Evolutionary conservation across 164 flowering plant genomes (phyloP), one percentile per base, ranked within the genome.

Genomic region (Cinnamomum chago): DNA sequence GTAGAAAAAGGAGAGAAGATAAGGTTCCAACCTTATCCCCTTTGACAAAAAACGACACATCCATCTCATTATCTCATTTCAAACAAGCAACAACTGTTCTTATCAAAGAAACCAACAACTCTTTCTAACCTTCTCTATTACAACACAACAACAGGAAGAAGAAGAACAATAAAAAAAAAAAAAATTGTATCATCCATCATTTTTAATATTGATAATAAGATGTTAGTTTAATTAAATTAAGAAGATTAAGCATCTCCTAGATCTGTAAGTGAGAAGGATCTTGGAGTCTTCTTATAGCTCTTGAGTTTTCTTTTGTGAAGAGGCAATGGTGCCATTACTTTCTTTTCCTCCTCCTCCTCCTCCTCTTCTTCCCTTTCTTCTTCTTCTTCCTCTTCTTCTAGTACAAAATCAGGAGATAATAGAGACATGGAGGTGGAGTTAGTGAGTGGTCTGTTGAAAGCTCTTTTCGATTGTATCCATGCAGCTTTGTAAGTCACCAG

Each of bases 371-470:
- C 78, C 18, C 15, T 23, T 5, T 27, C 65, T 65, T 51, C 62
- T 9, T 40, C 47, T 40, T 40, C 47, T 7, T 40, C 10, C 3
- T 40, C 47, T 40, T 40, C 47, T 40, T 40, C 47, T 40, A 40
- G 10, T 25, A 30, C 33, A 7, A 70, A 20, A 17, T 14, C 69
- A 62, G 89, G 91, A 86, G 86, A 81, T 10, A 88, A 88, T 24
- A 75, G 47, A 9, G 47, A 40, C 47, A 40, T 40, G 10, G 47
- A 40, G 2, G 47, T 40, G 47, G 47, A 40, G 47, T 40, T 76
- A 1, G 81, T 83, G 0, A 69, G 35, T 76, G 82, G 79, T 51
- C 76, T 66, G 76, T 84, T 82, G 79, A 84, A 83, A 2, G 82
- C 76, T 3, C 78, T 77, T 64, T 72, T 82, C 1, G 78, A 51